Evolutionary conservation across 2,329 filamentous ascomycete species (phyloP), one percentile per base, ranked within the genome.

Genomic region (Ophiocordyceps camponoti-floridani): DNA sequence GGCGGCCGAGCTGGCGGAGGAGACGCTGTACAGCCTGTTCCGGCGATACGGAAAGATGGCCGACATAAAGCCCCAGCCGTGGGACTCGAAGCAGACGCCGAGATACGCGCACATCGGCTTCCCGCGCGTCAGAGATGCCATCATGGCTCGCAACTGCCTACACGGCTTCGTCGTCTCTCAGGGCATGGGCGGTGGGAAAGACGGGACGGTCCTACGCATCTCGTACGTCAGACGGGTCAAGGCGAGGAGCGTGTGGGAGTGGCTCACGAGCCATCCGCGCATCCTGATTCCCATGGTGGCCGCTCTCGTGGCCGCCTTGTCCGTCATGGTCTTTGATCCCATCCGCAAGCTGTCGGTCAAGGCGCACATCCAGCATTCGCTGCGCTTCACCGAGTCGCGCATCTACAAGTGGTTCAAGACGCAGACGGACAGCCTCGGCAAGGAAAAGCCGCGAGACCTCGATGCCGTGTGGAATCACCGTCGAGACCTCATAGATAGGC

Each of bases 301-400:
- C 14, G 89, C 87, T 1, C 63, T 96, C 3, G 58, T 94, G 28
- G 87, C 88, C 0, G 79, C 82, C 31, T 67, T 91, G 42, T 93
- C 88, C 0, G 86, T 95, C 18, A 77, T 84, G 1, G 70, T 96
- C 8, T 96, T 98, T 55, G 91, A 98, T 53, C 91, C 91, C 0
- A 88, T 98, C 47, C 78, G 91, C 41, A 88, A 87, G 0, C 91
- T 93, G 57, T 95, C 93, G 54, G 84, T 96, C 63, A 86, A 86
- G 55, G 72, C 82, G 4, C 87, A 94, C 57, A 79, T 98, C 43
- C 86, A 87, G 30, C 75, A 80, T 42, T 77, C 79, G 0, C 77
- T 91, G 48, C 75, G 83, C 46, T 66, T 91, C 30, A 78, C 77
- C 41, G 79, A 91, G 48, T 89, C 79, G 54, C 71, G 66, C 42